Evolutionary conservation across 495 filamentous ascomycete species (phyloP), one percentile per base, ranked within the genome.

Genomic region (Penicillium nucicola): DNA sequence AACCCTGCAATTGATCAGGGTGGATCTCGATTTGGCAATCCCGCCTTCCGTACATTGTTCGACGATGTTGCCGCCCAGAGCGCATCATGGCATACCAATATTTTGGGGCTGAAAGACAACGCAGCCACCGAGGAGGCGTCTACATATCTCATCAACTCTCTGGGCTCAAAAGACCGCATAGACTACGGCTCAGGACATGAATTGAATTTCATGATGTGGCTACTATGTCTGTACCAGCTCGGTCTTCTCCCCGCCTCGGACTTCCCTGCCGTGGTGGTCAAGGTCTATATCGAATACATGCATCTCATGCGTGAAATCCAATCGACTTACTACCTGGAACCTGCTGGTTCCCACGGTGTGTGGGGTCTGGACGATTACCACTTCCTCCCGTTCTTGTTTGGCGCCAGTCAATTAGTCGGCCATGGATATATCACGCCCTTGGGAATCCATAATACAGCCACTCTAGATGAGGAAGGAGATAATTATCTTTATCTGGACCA

Each of bases 171-270:
- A 40, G 79, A 82, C 23, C 82, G 93, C n/a, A 89, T 98, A 54
- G 93, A 98, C 71, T 98, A 98, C 69, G 93, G 93, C 55, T 95
- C 89, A 0, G 93, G 93, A 7, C 93, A 98, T 66, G 93, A 98
- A 69, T 78, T 98, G 41, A 96, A 98, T 67, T 96, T 97, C 67
- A 77, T 92, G 64, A 84, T 95, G 66, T 97, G 90, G 90, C 76
- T 97, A 31, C 78, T 98, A 13, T 95, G 87, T 61, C 84, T 98
- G 7, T 85, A 89, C 57, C 89, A 91, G 57, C 79, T 96, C n/a
- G 70, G 72, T 7, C 65, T 92, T 19, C 66, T 97, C 20, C 68
- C 77, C 2, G 53, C 56, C 7, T 60, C 76, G 9, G 86, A 89
- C 44, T 96, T 96, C 69, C 77, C 79, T 2, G 65, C 79, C 7